Evolutionary conservation across 2,329 filamentous ascomycete genomes (phyloP).

Genomic region (Nemania sp.): DNA sequence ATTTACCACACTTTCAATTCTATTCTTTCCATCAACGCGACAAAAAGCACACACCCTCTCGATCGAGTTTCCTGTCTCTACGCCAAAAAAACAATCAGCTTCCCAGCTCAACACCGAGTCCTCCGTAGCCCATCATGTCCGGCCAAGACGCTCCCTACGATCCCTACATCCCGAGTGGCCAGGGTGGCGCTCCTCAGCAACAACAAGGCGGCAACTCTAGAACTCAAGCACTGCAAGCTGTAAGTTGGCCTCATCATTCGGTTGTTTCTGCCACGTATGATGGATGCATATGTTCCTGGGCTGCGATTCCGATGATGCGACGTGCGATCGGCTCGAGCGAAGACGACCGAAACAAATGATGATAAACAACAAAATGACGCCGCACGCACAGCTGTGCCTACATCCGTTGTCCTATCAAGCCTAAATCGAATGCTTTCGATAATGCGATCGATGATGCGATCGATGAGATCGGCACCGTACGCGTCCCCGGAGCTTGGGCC

Average conservation of each 20-base stretch:
- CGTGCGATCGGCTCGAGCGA: slow-evolving; percentile 23
- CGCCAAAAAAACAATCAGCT: slow-evolving; percentile 6
- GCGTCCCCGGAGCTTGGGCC: not conserved
- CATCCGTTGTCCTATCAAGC: not conserved
- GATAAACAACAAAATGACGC: not conserved
- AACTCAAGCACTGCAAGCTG: slow-evolving; percentile 81
- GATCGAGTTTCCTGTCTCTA: slow-evolving; percentile 7
- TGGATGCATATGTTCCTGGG: slow-evolving; percentile 40
- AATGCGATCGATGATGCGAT: slow-evolving; percentile 14
- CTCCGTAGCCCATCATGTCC: slow-evolving; percentile 59
- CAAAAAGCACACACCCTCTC: slow-evolving; percentile 1
- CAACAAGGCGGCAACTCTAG: slow-evolving; percentile 63
- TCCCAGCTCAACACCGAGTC: slow-evolving; percentile 11
- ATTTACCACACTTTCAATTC: slow-evolving; percentile 19
- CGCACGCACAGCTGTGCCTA: not conserved
- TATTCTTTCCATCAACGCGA: slow-evolving; percentile 28
- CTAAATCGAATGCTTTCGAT: not conserved
- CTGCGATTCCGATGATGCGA: slow-evolving; percentile 33
- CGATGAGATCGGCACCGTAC: not conserved
- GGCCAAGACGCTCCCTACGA: slow-evolving; percentile 78
- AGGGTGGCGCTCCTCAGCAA: slow-evolving; percentile 58
- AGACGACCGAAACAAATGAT: slow-evolving; percentile 4
- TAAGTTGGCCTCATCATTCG: slow-evolving; percentile 65
- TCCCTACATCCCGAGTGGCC: slow-evolving; percentile 85
- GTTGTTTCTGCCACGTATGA: slow-evolving; percentile 18